These are phyloP conservation scores for Rhododendron williamsianum DNA, from an alignment of 148 eudicot species.

Conservation along the genomic window DNA sequence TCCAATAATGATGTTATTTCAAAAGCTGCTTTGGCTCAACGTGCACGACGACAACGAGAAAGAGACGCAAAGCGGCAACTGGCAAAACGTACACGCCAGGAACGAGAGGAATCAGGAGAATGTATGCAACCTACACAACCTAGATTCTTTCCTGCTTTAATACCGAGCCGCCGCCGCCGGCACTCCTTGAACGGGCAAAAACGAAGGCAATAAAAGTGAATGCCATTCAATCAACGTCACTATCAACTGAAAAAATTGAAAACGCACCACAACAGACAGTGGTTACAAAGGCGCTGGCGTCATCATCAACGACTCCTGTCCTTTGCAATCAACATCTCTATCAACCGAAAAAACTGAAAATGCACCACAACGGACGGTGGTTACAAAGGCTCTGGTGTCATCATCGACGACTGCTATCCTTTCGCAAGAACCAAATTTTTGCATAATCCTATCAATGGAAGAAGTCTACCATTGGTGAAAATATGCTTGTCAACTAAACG, in stretches of 20 bases:
- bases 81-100: not conserved
- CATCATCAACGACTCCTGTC: not conserved
- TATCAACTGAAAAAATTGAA: not conserved
- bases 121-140: not conserved
- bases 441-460: not conserved
- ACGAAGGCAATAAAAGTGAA: not conserved
- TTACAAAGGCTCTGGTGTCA: not conserved
- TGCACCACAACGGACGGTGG: not conserved
- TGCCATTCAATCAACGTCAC: not conserved
- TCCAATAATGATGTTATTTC: not conserved
- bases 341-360: not conserved
- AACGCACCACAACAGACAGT: not conserved
- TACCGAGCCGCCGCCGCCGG: not conserved
- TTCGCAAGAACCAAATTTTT: not conserved
- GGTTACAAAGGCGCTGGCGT: not conserved
- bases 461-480: not conserved
- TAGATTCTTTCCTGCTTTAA: not conserved
- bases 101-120: not conserved
- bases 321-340: not conserved
- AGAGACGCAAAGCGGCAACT: not conserved
- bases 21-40: constrained; percentile 3
- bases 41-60: constrained; percentile 3
- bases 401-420: not conserved
- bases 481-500: not conserved
- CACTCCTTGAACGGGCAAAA: not conserved